phyloP scores from a whole-genome alignment of 2,329 filamentous ascomycete species.

The Neofusicoccum cordaticola region DNA sequence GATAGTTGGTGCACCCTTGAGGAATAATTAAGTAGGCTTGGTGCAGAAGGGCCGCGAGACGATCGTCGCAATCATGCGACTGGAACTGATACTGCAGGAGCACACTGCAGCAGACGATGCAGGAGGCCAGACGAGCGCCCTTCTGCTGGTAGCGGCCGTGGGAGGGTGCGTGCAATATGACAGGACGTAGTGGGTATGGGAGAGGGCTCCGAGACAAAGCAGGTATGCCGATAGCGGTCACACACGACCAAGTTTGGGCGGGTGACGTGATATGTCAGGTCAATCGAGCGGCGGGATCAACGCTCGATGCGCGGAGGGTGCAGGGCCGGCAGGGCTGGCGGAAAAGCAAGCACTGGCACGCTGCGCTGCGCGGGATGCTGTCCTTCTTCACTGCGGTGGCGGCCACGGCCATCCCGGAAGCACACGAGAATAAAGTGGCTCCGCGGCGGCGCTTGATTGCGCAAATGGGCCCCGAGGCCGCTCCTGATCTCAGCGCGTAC shows the following conservation, averaged over 20 bases:
- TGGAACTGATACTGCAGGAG: conserved; percentile 10
- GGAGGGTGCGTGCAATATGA: conserved; percentile 15
- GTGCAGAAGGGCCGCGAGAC: conserved; percentile 10
- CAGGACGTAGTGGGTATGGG: conserved; percentile 12
- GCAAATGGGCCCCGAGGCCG: conserved; percentile 8
- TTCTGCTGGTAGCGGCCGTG: conserved; percentile 2
- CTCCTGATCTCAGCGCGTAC: conserved; percentile 2
- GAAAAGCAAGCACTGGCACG: background rate
- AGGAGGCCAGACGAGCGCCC: conserved; percentile 11
- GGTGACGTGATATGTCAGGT: conserved; percentile 25
- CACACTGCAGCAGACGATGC: conserved; percentile 13
- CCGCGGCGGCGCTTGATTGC: conserved; percentile 11
- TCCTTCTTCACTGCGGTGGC: conserved; percentile 1
- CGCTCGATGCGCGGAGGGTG: conserved; percentile 9
- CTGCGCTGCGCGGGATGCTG: background rate
- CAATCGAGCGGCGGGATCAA: conserved; percentile 14
- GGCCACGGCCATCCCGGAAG: conserved; percentile 7
- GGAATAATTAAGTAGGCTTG: conserved; percentile 17
- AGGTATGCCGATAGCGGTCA: conserved; percentile 26
- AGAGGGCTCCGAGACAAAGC: conserved; percentile 23
- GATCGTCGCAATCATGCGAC: conserved; percentile 19
- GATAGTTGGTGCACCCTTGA: conserved; percentile 1
- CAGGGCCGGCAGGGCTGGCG: background rate
- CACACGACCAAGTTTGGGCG: conserved; percentile 19
- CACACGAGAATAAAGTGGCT: conserved; percentile 16